phyloP scores from a whole-genome alignment of 331 rosid species.

The Prunus yedoensis region DNA sequence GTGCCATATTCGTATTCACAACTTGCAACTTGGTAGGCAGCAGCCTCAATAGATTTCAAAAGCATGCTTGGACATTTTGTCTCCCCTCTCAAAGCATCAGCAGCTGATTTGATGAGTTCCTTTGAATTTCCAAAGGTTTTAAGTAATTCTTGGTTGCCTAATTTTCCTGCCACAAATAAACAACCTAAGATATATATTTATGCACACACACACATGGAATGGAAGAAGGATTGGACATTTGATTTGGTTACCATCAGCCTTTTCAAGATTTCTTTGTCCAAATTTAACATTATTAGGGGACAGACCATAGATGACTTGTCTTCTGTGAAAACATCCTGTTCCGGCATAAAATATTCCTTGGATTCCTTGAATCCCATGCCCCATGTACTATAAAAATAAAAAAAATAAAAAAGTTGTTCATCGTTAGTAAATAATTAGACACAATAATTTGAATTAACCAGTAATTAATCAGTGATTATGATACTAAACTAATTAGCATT shows the following conservation, averaged over 20 bases:
- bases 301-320: slow-evolving; percentile 65
- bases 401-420: no score
- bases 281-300: slow-evolving; percentile 26
- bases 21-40: slow-evolving; percentile 49
- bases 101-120: slow-evolving; percentile 41
- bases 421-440: no score
- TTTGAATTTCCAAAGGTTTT: slow-evolving; percentile 52
- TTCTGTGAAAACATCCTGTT: slow-evolving; percentile 67
- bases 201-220: no score
- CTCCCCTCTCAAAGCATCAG: slow-evolving; percentile 39
- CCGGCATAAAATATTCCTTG: slow-evolving; percentile 63
- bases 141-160: slow-evolving; percentile 9
- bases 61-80: slow-evolving; percentile 3
- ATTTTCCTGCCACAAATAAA: slow-evolving; percentile 26
- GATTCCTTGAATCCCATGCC: slow-evolving; percentile 49
- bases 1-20: slow-evolving; percentile 53
- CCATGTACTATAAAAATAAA: slow-evolving; percentile 13
- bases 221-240: not conserved
- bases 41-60: slow-evolving; percentile 25
- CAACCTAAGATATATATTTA: no score
- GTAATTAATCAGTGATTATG: no score
- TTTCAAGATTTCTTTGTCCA: no score
- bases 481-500: no score
- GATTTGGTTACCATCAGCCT: not conserved
- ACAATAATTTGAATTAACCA: no score